These are phyloP conservation scores for Dimocarpus longan DNA, from an alignment of 345 rosid species.

Conservation along the genomic window DNA sequence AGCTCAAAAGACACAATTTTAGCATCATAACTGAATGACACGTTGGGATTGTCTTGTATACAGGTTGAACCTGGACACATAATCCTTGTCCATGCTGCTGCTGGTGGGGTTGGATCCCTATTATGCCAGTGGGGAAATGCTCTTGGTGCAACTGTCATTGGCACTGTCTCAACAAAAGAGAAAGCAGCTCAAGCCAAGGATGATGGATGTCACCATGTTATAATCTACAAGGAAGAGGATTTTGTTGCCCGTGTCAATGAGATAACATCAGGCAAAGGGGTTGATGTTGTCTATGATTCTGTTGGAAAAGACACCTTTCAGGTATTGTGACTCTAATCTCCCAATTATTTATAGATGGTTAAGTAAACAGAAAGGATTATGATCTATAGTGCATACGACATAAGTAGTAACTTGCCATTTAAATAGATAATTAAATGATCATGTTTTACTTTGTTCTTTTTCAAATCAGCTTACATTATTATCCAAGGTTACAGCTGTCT, in stretches of 20 bases:
- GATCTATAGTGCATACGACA: neutral
- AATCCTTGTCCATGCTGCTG: conserved; percentile 87
- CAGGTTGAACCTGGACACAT: conserved; percentile 82
- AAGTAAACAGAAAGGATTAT: neutral
- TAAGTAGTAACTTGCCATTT: neutral
- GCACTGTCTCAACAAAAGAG: conserved; percentile 81
- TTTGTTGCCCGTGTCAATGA: conserved; percentile 74
- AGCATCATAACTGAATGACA: conserved; percentile 5
- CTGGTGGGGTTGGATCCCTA: conserved; percentile 93
- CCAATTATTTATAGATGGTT: neutral
- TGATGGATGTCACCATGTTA: conserved; percentile 92
- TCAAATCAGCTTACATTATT: neutral
- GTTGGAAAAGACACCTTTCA: conserved; percentile 89
- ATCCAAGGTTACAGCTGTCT: neutral
- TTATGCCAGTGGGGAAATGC: conserved; percentile 94
- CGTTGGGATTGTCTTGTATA: conserved; percentile 7
- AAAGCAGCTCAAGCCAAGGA: conserved; percentile 91
- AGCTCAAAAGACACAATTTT: neutral
- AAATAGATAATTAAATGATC: neutral
- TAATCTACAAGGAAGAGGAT: conserved; percentile 76
- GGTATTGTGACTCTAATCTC: conserved; percentile 41
- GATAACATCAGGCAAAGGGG: conserved; percentile 81
- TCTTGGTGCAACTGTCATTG: conserved; percentile 87
- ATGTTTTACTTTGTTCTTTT: neutral
- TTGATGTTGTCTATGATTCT: conserved; percentile 86